Conservation (phyloP, 345 rosid species). For the Bruguiera parviflora region DNA sequence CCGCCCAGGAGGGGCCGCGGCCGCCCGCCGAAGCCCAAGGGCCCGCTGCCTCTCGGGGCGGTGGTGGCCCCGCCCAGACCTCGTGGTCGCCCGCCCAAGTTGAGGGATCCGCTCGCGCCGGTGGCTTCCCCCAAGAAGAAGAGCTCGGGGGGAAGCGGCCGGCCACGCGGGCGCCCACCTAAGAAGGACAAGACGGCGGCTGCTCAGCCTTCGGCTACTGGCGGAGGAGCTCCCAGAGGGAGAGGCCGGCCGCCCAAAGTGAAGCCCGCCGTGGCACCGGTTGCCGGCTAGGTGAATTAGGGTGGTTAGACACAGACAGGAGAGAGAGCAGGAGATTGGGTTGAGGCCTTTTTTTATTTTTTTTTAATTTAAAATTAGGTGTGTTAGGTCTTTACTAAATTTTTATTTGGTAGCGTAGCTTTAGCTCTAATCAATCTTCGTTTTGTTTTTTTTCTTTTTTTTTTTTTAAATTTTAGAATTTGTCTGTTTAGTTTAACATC, state of each 20-base stretch:
- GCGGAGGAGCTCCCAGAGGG: slow-evolving; percentile 46
- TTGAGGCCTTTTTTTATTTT: neutral
- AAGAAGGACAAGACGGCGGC: slow-evolving; percentile 42
- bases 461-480: too few species aligned
- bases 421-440: neutral
- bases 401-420: slow-evolving; percentile 9
- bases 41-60: slow-evolving; percentile 18
- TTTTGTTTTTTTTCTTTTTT: too few species aligned
- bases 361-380: slow-evolving; percentile 4
- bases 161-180: slow-evolving; percentile 73
- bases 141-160: slow-evolving; percentile 25
- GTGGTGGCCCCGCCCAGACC: slow-evolving; percentile 48
- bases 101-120: slow-evolving; percentile 42
- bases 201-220: slow-evolving; percentile 19
- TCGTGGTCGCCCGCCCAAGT: slow-evolving; percentile 71
- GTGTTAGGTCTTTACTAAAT: slow-evolving; percentile 16
- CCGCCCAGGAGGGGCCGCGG: slow-evolving; percentile 86
- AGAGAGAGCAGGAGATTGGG: neutral
- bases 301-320: neutral
- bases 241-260: slow-evolving; percentile 83
- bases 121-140: slow-evolving; percentile 13
- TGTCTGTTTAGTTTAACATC: slow-evolving; percentile 6
- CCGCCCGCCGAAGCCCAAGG: slow-evolving; percentile 73
- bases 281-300: slow-evolving; percentile 42
- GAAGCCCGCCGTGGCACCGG: slow-evolving; percentile 62